Evolutionary conservation across 257 asterid genomes (phyloP), one percentile per base, ranked within the genome.

Genomic region (Echium plantagineum): DNA sequence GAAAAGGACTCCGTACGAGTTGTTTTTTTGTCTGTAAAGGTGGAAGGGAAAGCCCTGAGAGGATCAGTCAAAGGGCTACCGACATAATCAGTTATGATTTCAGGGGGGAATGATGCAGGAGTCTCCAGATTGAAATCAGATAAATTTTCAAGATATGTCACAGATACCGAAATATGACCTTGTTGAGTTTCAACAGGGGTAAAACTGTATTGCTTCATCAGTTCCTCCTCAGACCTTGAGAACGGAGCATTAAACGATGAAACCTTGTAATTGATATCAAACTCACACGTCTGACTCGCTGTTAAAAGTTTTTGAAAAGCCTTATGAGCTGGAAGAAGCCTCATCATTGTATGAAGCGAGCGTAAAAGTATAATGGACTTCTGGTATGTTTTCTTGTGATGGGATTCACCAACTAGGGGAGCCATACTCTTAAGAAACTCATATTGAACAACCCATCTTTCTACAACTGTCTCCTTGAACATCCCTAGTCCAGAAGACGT

Each of bases 41-140:
- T 52, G 28, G 85, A 71, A 15, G 91, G 87, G 73, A 89, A 86
- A 66, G 84, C 66, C 80, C 94, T 79, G 76, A 86, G 70, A 32
- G 94, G 94, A 58, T 84, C 90, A 18, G 94, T 71, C 54, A 87
- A 87, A 59, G 95, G 98, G 76, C 97, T 93, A 21, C 98, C 98
- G 19, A 93, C 98, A 72, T 93, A 93, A 75, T 93, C 94, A 18
- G 83, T 51, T 62, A 93, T 93, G 57, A 93, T 93, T 79, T 83
- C 87, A 3, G 94, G 79, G 26, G 97, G 95, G 59, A 84, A 85
- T 7, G 88, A 77, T 52, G 90, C 72, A 57, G 71, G 67, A 60
- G 85, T 60, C 63, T 93, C 97, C 16, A 93, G 83, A 63, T 84
- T 86, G 69, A 84, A 84, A 71, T 83, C 82, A 13, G 96, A 81